phyloP scores from a whole-genome alignment of 495 filamentous ascomycete genomes.

The Xylaria sp. region DNA sequence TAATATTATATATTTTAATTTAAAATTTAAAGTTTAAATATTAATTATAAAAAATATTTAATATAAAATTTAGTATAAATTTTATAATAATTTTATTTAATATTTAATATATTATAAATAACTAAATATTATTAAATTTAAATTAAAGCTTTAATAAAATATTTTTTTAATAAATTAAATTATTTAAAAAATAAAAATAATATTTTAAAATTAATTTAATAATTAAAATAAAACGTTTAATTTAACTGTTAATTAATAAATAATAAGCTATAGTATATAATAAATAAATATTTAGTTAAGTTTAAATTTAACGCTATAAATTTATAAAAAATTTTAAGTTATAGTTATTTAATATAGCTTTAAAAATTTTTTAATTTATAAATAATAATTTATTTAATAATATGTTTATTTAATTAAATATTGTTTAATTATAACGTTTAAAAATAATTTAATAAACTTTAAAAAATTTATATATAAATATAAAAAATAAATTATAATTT shows the following conservation, averaged over 20 bases:
- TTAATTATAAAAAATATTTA: slow-evolving; percentile 9
- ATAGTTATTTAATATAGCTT: slow-evolving; percentile 3
- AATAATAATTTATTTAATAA: background rate
- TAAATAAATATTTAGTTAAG: background rate
- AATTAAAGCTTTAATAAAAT: background rate
- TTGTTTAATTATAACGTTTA: background rate
- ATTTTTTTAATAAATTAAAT: background rate
- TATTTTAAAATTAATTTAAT: slow-evolving; percentile 18
- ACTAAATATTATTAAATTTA: slow-evolving; percentile 14
- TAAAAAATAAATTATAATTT: slow-evolving; percentile 6
- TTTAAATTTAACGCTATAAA: slow-evolving; percentile 1
- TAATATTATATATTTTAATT: slow-evolving; percentile 13
- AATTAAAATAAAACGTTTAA: slow-evolving; percentile 18
- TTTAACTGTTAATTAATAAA: slow-evolving; percentile 10
- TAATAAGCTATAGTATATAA: slow-evolving; percentile 16
- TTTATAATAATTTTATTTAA: slow-evolving; percentile 13
- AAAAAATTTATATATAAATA: slow-evolving; percentile 1
- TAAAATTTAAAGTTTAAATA: background rate
- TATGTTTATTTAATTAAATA: background rate
- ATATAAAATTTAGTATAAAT: slow-evolving; percentile 23
- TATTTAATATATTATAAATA: background rate
- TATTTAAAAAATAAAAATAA: slow-evolving; percentile 17
- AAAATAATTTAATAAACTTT: slow-evolving; percentile 1
- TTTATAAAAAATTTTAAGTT: slow-evolving; percentile 9
- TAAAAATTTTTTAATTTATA: too few species aligned